Conservation (phyloP, 371 early-diverging fungal species). For the Entomophthora muscae region DNA sequence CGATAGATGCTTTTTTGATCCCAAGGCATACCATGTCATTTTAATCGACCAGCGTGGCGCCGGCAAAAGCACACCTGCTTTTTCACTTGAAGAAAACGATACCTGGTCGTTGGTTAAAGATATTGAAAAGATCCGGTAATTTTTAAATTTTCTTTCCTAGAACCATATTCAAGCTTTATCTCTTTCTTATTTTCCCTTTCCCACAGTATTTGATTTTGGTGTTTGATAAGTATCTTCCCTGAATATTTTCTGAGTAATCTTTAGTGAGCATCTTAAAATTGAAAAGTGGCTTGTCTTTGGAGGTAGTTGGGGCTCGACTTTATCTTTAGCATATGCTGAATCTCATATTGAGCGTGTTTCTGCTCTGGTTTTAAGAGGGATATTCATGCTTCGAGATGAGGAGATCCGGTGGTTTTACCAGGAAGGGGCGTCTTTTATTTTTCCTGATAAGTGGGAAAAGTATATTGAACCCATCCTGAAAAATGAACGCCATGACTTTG, state of each 20-base stretch:
- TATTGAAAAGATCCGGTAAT: constrained; percentile 25
- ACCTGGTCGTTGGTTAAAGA: constrained; percentile 36
- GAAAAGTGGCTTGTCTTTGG: constrained; percentile 51
- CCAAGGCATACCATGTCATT: constrained; percentile 30
- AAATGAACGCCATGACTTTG: constrained; percentile 30
- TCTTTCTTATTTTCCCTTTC: background rate
- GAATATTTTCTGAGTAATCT: no score
- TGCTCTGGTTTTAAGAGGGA: constrained; percentile 41
- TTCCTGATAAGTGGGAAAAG: constrained; percentile 33
- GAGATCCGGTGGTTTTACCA: constrained; percentile 42
- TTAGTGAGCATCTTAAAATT: constrained; percentile 22
- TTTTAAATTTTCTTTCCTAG: background rate
- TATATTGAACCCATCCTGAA: constrained; percentile 37
- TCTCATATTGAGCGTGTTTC: constrained; percentile 31
- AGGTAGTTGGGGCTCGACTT: constrained; percentile 24
- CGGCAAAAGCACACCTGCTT: constrained; percentile 37
- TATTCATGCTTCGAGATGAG: constrained; percentile 28
- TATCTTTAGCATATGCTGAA: constrained; percentile 35
- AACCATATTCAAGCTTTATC: background rate
- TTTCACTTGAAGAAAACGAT: constrained; percentile 29
- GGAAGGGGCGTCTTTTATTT: constrained; percentile 28
- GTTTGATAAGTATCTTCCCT: no score
- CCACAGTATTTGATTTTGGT: no score
- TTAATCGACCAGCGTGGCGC: constrained; percentile 43
- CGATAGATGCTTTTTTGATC: constrained; percentile 43